Percentiles rank a stretch among this genome's conserved stretches.
phyloP scores from a whole-genome alignment of 1,139 yeast genomes.

The Suhomyces terraborum region DNA sequence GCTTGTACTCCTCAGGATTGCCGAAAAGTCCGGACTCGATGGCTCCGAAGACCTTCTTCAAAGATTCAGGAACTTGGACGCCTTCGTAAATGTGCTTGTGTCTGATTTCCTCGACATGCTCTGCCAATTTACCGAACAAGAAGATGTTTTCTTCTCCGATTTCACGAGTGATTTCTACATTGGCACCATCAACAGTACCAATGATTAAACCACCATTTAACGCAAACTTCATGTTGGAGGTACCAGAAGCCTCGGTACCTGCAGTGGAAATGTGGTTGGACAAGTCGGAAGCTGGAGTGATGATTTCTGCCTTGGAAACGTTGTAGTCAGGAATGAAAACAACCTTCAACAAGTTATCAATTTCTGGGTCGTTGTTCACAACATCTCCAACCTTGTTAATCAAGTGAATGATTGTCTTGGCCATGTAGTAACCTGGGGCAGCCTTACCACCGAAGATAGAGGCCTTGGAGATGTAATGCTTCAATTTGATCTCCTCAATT shows the following conservation, averaged over 20 bases:
- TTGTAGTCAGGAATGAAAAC: constrained; percentile 90
- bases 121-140: constrained; percentile 87
- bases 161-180: constrained; percentile 92
- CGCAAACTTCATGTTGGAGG: constrained; percentile 94
- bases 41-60: constrained; percentile 64
- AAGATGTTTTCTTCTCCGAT: constrained; percentile 92
- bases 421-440: constrained; percentile 97
- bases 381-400: constrained; percentile 80
- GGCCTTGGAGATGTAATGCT: constrained; percentile 72
- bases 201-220: constrained; percentile 90
- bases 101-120: constrained; percentile 83
- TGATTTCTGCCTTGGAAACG: constrained; percentile 90
- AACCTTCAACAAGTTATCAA: constrained; percentile 78
- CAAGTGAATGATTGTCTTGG: constrained; percentile 84
- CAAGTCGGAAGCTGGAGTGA: constrained; percentile 86
- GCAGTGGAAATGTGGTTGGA: constrained; percentile 97
- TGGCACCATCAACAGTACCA: constrained; percentile 97
- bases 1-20: constrained; percentile 62
- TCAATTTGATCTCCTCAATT: constrained; percentile 58
- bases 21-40: constrained; percentile 76
- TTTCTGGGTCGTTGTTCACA: constrained; percentile 73
- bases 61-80: constrained; percentile 55
- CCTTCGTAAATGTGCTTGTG: constrained; percentile 68
- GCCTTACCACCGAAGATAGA: constrained; percentile 91
- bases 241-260: constrained; percentile 96